Conservation (phyloP, 352 stramenopile genomes). For the Phytophthora rubi region DNA sequence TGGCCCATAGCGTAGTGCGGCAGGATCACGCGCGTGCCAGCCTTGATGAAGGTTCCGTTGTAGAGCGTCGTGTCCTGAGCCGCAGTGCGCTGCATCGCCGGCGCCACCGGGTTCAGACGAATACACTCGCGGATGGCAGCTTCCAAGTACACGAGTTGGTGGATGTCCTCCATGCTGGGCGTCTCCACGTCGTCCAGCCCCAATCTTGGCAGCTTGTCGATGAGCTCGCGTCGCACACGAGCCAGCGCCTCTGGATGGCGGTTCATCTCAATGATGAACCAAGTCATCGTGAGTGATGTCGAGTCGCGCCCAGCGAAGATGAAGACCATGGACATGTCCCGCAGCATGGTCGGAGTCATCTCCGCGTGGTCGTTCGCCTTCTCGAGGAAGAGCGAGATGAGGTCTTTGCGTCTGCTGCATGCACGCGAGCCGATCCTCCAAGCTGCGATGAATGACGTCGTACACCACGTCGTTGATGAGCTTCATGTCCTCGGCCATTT, state of each 20-base stretch:
- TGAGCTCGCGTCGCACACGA: constrained; percentile 46
- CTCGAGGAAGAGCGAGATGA: constrained; percentile 55
- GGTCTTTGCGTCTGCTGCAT: constrained; percentile 29
- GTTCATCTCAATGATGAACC: constrained; percentile 81
- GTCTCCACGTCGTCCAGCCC: constrained; percentile 13
- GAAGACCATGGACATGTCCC: constrained; percentile 81
- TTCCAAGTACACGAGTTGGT: constrained; percentile 50
- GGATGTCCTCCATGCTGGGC: constrained; percentile 41
- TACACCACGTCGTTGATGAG: constrained; percentile 35
- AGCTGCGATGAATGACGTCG: constrained; percentile 28
- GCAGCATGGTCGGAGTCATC: constrained; percentile 45
- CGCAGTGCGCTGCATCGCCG: constrained; percentile 45
- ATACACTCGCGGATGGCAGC: constrained; percentile 58
- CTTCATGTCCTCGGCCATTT: constrained; percentile 35
- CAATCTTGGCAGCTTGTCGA: constrained; percentile 55
- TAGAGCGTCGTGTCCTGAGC: constrained; percentile 62
- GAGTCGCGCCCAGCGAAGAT: constrained; percentile 81
- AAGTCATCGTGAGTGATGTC: constrained; percentile 73
- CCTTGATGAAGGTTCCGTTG: constrained; percentile 67
- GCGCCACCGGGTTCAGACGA: constrained; percentile 50
- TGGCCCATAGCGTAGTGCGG: constrained; percentile 66
- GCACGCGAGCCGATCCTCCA: constrained; percentile 11
- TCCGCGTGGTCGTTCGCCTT: constrained; percentile 19
- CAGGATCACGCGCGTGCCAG: constrained; percentile 60
- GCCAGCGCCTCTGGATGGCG: constrained; percentile 50